Percentiles rank a stretch among this genome's conserved stretches.
phyloP scores from a whole-genome alignment of 1,284 basidiomycete species.

The Phylloboletellus chloephorus region DNA sequence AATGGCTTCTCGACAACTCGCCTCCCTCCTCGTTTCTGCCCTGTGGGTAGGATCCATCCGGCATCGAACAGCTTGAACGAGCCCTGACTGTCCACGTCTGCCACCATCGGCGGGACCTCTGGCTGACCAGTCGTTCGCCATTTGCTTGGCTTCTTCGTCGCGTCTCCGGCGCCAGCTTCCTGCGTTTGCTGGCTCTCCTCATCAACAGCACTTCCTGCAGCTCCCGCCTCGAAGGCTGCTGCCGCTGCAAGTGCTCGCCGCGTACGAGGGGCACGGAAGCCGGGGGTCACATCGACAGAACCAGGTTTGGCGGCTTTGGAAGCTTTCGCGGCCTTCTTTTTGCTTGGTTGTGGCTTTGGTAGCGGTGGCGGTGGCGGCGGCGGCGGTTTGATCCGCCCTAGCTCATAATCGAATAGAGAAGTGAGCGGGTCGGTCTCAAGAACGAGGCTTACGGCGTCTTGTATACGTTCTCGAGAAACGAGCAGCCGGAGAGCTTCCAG shows the following conservation, averaged over 20 bases:
- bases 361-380: slow-evolving; percentile 40
- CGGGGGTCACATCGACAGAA: slow-evolving; percentile 28
- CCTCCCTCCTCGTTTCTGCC: slow-evolving; percentile 56
- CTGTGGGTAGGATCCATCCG: slow-evolving; percentile 86
- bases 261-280: slow-evolving; percentile 46
- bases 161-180: slow-evolving; percentile 17
- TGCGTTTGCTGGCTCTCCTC: slow-evolving; percentile 7
- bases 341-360: slow-evolving; percentile 33
- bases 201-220: slow-evolving; percentile 5
- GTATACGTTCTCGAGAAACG: slow-evolving; percentile 44
- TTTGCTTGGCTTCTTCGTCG: slow-evolving; percentile 17
- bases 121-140: slow-evolving; percentile 27
- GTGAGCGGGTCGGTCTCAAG: slow-evolving; percentile 56
- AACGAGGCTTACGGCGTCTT: slow-evolving; percentile 47
- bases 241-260: slow-evolving; percentile 38
- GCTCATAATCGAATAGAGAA: slow-evolving; percentile 63
- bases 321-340: slow-evolving; percentile 33
- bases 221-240: slow-evolving; percentile 43
- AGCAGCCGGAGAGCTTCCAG: slow-evolving; percentile 52
- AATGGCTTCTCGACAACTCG: slow-evolving; percentile 38
- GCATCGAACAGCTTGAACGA: slow-evolving; percentile 82
- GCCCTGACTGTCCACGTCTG: slow-evolving; percentile 64
- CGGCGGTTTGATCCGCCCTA: slow-evolving; percentile 55
- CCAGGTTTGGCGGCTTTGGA: slow-evolving; percentile 32
- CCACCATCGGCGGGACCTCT: slow-evolving; percentile 47